Evolutionary conservation across 2,329 filamentous ascomycete species (phyloP).

Genomic region (Pochonia chlamydosporia): DNA sequence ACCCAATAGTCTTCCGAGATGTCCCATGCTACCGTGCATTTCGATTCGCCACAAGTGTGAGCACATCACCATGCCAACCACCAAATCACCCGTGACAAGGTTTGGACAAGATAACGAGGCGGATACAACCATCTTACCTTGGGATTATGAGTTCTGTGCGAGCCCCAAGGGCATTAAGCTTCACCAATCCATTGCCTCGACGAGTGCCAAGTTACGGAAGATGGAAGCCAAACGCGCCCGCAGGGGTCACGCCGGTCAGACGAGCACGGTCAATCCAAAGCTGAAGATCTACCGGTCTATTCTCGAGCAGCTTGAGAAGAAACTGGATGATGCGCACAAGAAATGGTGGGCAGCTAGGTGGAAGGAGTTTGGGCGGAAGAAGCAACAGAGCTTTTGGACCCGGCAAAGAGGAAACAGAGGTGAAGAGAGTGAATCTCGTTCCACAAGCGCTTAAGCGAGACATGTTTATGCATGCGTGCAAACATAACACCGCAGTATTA

Average conservation of each 20-base stretch:
- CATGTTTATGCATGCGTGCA: slow-evolving; percentile 1
- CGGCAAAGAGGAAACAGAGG: background rate
- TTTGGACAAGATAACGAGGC: background rate
- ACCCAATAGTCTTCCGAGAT: background rate
- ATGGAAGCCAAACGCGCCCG: background rate
- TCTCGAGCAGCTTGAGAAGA: slow-evolving; percentile 1
- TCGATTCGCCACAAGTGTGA: slow-evolving; percentile 15
- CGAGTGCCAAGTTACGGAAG: background rate
- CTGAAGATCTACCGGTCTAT: background rate
- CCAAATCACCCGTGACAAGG: background rate
- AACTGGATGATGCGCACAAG: slow-evolving; percentile 5
- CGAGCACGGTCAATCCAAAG: background rate
- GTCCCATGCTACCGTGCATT: slow-evolving; percentile 10
- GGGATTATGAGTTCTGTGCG: slow-evolving; percentile 15
- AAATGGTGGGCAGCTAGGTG: slow-evolving; percentile 6
- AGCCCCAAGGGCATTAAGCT: background rate
- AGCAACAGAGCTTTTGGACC: background rate
- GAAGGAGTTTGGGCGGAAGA: slow-evolving; percentile 6
- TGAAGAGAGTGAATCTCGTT: background rate
- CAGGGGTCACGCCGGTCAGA: no score
- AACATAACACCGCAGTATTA: background rate
- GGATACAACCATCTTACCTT: slow-evolving; percentile 9
- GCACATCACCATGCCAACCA: slow-evolving; percentile 9
- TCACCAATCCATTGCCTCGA: background rate
- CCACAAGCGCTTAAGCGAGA: slow-evolving; percentile 2